Evolutionary conservation across 164 flowering plant species (phyloP).

Genomic region (Taxillus chinensis): DNA sequence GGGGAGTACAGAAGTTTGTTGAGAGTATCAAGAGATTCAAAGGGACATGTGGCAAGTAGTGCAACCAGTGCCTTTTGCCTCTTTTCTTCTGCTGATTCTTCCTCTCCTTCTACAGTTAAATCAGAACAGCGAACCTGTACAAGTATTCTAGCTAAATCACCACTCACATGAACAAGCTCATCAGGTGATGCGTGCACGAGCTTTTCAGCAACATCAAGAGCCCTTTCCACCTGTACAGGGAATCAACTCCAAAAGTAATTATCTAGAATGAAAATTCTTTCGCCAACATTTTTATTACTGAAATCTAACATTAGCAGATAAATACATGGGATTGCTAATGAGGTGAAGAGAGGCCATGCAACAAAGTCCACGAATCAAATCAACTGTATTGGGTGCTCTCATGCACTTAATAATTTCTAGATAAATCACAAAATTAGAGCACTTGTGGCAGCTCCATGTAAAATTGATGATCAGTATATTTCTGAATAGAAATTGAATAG

Average conservation of each 20-base stretch:
- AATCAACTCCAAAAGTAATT: background rate
- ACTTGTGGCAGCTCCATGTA: no score
- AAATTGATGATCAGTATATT: no score
- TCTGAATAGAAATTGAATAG: no score
- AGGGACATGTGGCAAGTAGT: constrained; percentile 58
- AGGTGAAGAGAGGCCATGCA: no score
- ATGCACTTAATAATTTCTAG: no score
- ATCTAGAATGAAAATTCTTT: constrained; percentile 1
- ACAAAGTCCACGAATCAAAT: no score
- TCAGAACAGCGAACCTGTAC: constrained; percentile 90
- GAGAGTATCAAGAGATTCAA: constrained; percentile 61
- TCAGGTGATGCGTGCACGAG: constrained; percentile 86
- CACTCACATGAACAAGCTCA: constrained; percentile 66
- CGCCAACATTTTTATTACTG: background rate
- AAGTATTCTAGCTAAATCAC: constrained; percentile 76
- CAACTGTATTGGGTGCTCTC: no score
- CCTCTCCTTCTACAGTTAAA: constrained; percentile 76
- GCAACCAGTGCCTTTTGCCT: constrained; percentile 79
- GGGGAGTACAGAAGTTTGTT: constrained; percentile 76
- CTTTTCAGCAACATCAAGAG: constrained; percentile 84
- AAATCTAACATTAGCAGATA: no score
- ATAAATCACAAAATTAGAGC: no score
- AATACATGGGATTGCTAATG: no score
- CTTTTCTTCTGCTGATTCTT: constrained; percentile 86
- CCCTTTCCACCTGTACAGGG: constrained; percentile 69